Conservation (phyloP, 2,329 filamentous ascomycete species). For the Neocucurbitaria cava region DNA sequence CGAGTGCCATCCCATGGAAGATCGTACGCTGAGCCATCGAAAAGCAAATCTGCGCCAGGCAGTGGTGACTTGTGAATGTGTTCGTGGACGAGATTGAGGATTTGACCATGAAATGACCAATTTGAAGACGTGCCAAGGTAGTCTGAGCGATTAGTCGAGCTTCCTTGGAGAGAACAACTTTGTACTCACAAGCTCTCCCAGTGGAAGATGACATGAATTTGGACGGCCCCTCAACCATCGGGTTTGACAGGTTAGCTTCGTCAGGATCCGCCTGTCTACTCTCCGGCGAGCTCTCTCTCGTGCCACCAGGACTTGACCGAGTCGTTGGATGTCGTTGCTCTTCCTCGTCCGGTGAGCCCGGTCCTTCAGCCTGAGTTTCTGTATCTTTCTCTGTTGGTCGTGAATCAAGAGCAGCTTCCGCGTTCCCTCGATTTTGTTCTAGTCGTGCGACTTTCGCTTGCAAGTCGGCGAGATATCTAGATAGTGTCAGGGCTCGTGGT, state of each 20-base stretch:
- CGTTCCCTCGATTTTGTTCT: conserved; percentile 12
- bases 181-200: conserved; percentile 24
- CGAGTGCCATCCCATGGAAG: conserved; percentile 58
- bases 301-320: conserved; percentile 20
- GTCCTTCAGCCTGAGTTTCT: not conserved
- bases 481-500: not conserved
- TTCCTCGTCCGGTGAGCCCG: conserved; percentile 12
- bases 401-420: not conserved
- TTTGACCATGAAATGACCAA: conserved; percentile 61
- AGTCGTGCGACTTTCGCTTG: conserved; percentile 30
- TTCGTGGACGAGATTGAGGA: conserved; percentile 59
- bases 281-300: conserved; percentile 27
- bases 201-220: conserved; percentile 37
- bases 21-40: conserved; percentile 61
- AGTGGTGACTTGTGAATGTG: conserved; percentile 53
- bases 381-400: conserved; percentile 5
- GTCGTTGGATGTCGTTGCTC: conserved; percentile 8
- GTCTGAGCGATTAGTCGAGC: conserved; percentile 39
- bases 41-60: conserved; percentile 55
- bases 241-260: conserved; percentile 32
- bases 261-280: conserved; percentile 23
- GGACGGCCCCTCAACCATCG: conserved; percentile 31
- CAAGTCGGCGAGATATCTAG: conserved; percentile 37
- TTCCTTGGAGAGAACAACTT: not conserved
- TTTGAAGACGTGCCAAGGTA: conserved; percentile 65